A percentile compares a stretch with the other conserved stretches of the same genome.
These are phyloP conservation scores for Pestalotiopsis sp. DNA, from an alignment of 2,329 filamentous ascomycete genomes.

Conservation along the genomic window DNA sequence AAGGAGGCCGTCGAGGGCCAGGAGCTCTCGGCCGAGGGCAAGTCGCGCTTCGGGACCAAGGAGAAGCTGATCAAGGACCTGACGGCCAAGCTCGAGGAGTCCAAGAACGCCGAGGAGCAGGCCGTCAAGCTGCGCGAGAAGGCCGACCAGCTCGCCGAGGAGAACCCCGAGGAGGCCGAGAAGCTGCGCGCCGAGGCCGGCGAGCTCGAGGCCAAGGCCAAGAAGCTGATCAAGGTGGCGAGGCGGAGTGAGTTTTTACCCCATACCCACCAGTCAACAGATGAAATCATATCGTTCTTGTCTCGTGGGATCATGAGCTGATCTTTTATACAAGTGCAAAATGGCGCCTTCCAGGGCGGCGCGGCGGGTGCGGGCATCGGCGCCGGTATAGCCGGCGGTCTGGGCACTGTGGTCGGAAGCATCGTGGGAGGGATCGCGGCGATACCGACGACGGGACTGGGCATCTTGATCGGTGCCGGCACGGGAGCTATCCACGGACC, in stretches of 20 bases:
- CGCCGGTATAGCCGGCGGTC: conserved; percentile 32
- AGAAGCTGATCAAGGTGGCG: conserved; percentile 32
- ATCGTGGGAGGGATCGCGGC: conserved; percentile 32
- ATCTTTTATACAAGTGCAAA: conserved; percentile 22
- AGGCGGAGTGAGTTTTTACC: conserved; percentile 18
- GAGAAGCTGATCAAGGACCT: conserved; percentile 32
- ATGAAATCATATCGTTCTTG: no score
- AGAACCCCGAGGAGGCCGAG: conserved; percentile 27
- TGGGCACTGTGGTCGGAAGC: conserved; percentile 31
- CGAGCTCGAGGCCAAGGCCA: conserved; percentile 31
- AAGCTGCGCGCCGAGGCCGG: conserved; percentile 29
- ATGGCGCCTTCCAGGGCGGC: conserved; percentile 34
- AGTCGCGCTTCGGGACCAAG: conserved; percentile 3
- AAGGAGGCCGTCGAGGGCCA: background rate
- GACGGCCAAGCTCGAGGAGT: conserved; percentile 29
- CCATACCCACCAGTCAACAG: no score
- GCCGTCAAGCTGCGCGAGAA: conserved; percentile 27
- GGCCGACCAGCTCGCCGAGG: conserved; percentile 26
- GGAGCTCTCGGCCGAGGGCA: conserved; percentile 3
- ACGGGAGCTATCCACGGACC: conserved; percentile 34
- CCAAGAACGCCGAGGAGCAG: conserved; percentile 30
- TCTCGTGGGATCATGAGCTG: background rate
- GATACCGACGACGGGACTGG: conserved; percentile 32
- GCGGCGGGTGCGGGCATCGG: conserved; percentile 34
- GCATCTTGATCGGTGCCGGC: conserved; percentile 32